Evolutionary conservation across 164 flowering plant genomes (phyloP), one percentile per base, ranked within the genome.

Genomic region (Aristolochia contorta): DNA sequence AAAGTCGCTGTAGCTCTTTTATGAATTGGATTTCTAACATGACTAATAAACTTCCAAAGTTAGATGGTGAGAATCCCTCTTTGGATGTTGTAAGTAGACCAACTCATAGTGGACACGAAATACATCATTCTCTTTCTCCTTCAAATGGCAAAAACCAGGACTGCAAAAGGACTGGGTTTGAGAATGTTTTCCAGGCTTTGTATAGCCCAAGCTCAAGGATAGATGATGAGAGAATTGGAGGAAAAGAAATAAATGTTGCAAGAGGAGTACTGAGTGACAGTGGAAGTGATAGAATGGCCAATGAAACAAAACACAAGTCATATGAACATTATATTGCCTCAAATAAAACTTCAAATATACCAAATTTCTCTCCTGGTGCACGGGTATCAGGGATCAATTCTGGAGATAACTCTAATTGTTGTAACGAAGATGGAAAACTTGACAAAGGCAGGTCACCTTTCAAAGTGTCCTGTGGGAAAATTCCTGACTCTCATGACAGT

Each of bases 21-120:
- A 65, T 85, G 80, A 89, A 71, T 57, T 91, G 96, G 95, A 82
- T 89, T 63, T 81, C 89, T 19, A 86, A 80, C 72, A 79, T 89
- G 85, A 73, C 77, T 70, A 91, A 83, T 64, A 89, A 87, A 4
- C 59, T 74, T 33, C 46, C 76, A 53, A 53, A 53, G 56, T 12
- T 56, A 18, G 16, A 56, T 32, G 45, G 32, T 30, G 45, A 56
- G n/a, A 56, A 56, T 12, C 58, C 58, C 13, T 53, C 27, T 12
- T 53, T 22, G 15, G 56, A 24, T 53, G 12, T 1, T 53, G 30
- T 18, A 23, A 18, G 23, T 2, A 22, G 30, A 22, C 27, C 56
- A 58, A 60, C 75, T 56, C 58, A 67, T 67, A 47, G 55, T 51
- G 67, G 22, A 7, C 57, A 63, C 45, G 77, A 64, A 55, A 60